phyloP scores from a whole-genome alignment of 2,329 filamentous ascomycete species.

The Ceratocystis lukuohia region DNA sequence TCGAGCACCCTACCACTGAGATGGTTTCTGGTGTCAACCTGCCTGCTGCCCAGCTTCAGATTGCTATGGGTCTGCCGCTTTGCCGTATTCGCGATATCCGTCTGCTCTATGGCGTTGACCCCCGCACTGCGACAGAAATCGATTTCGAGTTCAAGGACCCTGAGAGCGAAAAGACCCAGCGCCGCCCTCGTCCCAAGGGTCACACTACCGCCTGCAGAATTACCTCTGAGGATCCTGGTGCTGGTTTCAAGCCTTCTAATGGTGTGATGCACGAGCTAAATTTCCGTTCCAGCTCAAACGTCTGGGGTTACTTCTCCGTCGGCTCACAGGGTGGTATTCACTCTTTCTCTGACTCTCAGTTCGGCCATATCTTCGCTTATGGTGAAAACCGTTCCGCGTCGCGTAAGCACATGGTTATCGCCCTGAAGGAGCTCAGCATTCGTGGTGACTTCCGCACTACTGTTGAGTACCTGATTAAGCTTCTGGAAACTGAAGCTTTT shows the following conservation, averaged over 20 bases:
- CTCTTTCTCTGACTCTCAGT: conserved; percentile 97
- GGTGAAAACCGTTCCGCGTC: conserved; percentile 94
- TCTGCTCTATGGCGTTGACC: conserved; percentile 88
- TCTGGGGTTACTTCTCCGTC: conserved; percentile 99
- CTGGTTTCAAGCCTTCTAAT: conserved; percentile 98
- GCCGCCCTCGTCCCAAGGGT: conserved; percentile 82
- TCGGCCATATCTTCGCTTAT: conserved; percentile 98
- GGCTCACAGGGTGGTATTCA: conserved; percentile 93
- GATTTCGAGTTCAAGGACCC: conserved; percentile 93
- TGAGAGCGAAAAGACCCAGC: conserved; percentile 69
- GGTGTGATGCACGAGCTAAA: conserved; percentile 99
- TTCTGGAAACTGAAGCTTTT: conserved; percentile 94
- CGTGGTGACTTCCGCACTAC: conserved; percentile 98
- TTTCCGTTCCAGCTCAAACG: conserved; percentile 96
- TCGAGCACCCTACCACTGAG: conserved; percentile 97
- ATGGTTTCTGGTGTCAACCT: conserved; percentile 98
- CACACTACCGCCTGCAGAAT: conserved; percentile 98
- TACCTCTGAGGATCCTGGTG: conserved; percentile 94
- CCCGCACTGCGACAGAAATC: conserved; percentile 71
- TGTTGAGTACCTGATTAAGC: conserved; percentile 96
- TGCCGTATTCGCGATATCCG: conserved; percentile 94
- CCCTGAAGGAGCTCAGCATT: conserved; percentile 96
- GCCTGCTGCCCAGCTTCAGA: conserved; percentile 91
- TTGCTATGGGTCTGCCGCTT: conserved; percentile 95
- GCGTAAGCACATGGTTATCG: conserved; percentile 97